These are phyloP conservation scores for Lolium rigidum DNA, from an alignment of 176 grass and related monocot genomes.

Conservation along the genomic window DNA sequence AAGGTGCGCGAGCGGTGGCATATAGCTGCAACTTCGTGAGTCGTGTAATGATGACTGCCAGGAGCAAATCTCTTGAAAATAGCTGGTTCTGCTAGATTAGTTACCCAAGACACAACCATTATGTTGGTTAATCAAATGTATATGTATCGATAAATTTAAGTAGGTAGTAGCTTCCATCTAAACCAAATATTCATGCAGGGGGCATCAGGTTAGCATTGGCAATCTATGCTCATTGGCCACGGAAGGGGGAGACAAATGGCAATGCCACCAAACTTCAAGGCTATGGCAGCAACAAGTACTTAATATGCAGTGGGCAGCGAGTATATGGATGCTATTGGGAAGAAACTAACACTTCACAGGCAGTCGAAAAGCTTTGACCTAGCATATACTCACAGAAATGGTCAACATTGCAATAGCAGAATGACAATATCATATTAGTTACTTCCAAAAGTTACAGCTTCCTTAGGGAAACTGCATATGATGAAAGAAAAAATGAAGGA, in stretches of 20 bases:
- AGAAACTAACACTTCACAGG: neutral
- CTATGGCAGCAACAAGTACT: neutral
- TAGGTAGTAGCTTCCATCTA: neutral
- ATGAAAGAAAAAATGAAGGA: constrained; percentile 26
- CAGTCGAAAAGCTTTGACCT: constrained; percentile 19
- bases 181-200: neutral
- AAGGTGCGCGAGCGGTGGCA: neutral
- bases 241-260: neutral
- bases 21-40: constrained; percentile 6
- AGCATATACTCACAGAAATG: constrained; percentile 2
- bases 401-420: neutral
- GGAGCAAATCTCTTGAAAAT: neutral
- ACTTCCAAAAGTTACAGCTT: constrained; percentile 11
- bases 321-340: neutral
- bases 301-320: neutral
- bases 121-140: constrained; percentile 2
- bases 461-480: neutral
- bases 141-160: neutral
- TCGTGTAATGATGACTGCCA: neutral
- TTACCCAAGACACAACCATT: constrained; percentile 13
- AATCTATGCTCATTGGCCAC: constrained; percentile 5
- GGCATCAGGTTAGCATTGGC: neutral
- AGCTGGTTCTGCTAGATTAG: constrained; percentile 4
- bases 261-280: neutral
- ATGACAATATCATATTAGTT: neutral